Evolutionary conservation across 192 early-diverging fungal species (phyloP).

Genomic region (Mortierella alpina): DNA sequence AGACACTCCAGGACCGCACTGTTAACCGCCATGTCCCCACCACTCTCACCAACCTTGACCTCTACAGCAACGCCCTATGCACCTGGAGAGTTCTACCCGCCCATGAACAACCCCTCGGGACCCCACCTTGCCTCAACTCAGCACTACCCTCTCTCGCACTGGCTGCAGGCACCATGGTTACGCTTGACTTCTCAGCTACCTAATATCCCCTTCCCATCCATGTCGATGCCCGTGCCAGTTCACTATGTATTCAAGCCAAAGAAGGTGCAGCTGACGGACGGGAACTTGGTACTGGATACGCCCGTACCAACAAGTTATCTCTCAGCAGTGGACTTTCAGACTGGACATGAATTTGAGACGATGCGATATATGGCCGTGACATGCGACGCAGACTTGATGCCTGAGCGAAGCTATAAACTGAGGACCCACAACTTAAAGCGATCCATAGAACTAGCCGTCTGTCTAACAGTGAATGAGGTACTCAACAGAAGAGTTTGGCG

Average conservation of each 20-base stretch:
- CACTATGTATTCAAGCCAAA: constrained; percentile 53
- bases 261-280: constrained; percentile 70
- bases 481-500: neutral
- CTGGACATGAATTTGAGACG: constrained; percentile 72
- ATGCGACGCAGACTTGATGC: constrained; percentile 71
- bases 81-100: constrained; percentile 39
- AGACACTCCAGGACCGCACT: neutral
- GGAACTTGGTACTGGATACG: constrained; percentile 75
- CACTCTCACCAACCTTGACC: constrained; percentile 29
- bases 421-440: constrained; percentile 74
- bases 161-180: constrained; percentile 51
- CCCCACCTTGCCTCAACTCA: constrained; percentile 12
- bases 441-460: constrained; percentile 89
- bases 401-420: constrained; percentile 66
- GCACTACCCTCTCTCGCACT: constrained; percentile 46
- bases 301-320: constrained; percentile 68
- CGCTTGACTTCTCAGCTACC: constrained; percentile 17
- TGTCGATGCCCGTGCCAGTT: constrained; percentile 44
- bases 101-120: constrained; percentile 12
- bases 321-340: constrained; percentile 58
- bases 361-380: constrained; percentile 80
- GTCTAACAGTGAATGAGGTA: constrained; percentile 87
- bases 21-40: constrained; percentile 13
- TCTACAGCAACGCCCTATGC: constrained; percentile 45
- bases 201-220: constrained; percentile 30